A percentile compares a stretch with the other conserved stretches of the same genome.
Conservation (phyloP, 1,284 basidiomycete species). For the Cystobasidiaceae sp. region DNA sequence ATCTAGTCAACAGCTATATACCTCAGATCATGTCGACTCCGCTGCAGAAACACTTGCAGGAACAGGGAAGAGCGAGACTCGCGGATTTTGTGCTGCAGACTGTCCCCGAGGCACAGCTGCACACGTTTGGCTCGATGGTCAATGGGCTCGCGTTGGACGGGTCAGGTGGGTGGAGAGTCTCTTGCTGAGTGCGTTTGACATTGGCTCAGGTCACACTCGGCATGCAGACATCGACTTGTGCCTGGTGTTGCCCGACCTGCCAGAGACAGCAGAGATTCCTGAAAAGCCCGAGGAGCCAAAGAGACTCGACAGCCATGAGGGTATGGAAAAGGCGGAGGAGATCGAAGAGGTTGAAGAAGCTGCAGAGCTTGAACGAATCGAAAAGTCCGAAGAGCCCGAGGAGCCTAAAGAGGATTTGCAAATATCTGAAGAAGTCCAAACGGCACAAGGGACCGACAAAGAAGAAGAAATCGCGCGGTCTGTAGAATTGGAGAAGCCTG, state of each 20-base stretch:
- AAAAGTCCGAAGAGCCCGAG: too few relatives aligned
- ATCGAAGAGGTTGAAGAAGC: too few relatives aligned
- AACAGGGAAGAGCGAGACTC: neutral
- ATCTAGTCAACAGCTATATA: neutral
- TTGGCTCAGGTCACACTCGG: neutral
- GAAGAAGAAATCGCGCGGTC: too few relatives aligned
- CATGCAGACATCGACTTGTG: slow-evolving; percentile 2
- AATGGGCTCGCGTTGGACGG: slow-evolving; percentile 1
- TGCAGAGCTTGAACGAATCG: too few relatives aligned
- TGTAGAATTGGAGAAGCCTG: too few relatives aligned
- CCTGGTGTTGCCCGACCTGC: neutral
- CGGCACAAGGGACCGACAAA: too few relatives aligned
- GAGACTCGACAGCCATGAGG: too few relatives aligned
- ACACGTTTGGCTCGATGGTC: neutral
- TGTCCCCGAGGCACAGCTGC: neutral
- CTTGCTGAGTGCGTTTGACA: neutral
- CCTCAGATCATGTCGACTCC: neutral
- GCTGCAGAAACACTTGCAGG: neutral
- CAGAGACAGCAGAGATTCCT: too few relatives aligned
- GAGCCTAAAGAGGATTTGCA: too few relatives aligned
- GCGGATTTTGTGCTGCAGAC: neutral
- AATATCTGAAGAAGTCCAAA: too few relatives aligned
- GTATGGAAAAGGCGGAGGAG: too few relatives aligned
- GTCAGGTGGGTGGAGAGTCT: neutral
- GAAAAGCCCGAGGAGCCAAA: too few relatives aligned